Evolutionary conservation across 1,139 yeast genomes (phyloP), one percentile per base, ranked within the genome.

Genomic region (Nadsonia starkeyi-henricii): DNA sequence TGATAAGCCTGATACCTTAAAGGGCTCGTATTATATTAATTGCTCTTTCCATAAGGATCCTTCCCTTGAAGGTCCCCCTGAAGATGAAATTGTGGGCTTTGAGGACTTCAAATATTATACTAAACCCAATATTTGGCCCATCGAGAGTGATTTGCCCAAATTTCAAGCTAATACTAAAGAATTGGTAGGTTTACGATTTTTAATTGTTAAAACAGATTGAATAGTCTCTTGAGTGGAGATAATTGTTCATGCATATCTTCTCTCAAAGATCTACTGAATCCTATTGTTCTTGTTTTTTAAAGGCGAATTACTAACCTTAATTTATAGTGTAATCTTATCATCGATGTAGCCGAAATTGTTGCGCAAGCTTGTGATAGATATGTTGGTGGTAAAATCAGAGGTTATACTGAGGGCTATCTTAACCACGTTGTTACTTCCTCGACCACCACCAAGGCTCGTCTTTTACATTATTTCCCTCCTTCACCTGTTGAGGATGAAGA

Each of bases 21-120:
- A 79, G 55, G 85, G 84, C 2, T 77, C 82, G 1, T 79, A 64
- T 57, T 79, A 79, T 56, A 71, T 75, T 48, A 79, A 79, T 56
- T 78, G 83, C 62, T 74, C 79, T 1, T 78, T 78, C 55, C 75
- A 72, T 55, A 65, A 66, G 28, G 72, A 74, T 52, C 60, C 66
- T 7, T 45, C 45, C 0, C 60, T 71, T 19, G 79, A 75, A 48
- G 79, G 78, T 1, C 79, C 79, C 0, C 64, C 67, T 0, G 53
- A 52, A 3, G 51, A 52, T 17, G 48, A 45, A 23, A 45, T 53
- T 1, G 48, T 43, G 20, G 59, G 62, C 37, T 71, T 65, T 50
- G 65, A 64, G 5, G 60, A 68, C 21, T 62, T 64, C 56, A 67
- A 65, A 47, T 68, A 74, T 1, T 78, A 78, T 56, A 74, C 78